Evolutionary conservation across 345 rosid genomes (phyloP).

Genomic region (Bruguiera parviflora): DNA sequence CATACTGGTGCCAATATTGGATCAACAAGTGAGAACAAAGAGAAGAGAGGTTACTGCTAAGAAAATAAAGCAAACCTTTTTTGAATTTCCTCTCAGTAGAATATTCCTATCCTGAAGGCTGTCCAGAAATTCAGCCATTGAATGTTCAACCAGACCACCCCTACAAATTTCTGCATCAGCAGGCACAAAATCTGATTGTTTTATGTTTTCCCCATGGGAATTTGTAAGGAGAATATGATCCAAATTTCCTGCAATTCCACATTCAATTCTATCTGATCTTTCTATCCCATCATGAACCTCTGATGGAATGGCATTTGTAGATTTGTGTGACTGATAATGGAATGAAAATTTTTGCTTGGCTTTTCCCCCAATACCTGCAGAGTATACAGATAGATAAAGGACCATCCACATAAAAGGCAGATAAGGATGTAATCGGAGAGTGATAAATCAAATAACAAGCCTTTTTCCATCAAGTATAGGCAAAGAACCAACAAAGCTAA

Average conservation of each 20-base stretch:
- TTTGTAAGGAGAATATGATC: conserved; percentile 24
- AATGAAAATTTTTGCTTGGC: conserved; percentile 54
- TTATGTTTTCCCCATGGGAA: conserved; percentile 27
- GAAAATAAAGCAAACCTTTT: conserved; percentile 35
- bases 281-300: conserved; percentile 35
- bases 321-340: conserved; percentile 32
- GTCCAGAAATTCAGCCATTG: conserved; percentile 45
- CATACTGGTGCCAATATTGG: conserved; percentile 35
- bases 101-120: conserved; percentile 40
- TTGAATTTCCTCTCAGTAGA: conserved; percentile 25
- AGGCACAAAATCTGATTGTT: conserved; percentile 14
- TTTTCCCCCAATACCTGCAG: conserved; percentile 46
- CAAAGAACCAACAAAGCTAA: neutral
- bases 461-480: neutral
- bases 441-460: neutral
- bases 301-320: conserved; percentile 8
- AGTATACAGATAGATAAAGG: neutral
- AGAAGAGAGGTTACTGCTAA: conserved; percentile 9
- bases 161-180: conserved; percentile 25
- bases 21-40: conserved; percentile 7
- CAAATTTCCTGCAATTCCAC: conserved; percentile 24
- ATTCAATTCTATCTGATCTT: conserved; percentile 27
- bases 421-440: neutral
- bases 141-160: conserved; percentile 23
- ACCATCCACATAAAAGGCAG: neutral